Base-by-base conservation (phyloP, 2,329 filamentous ascomycete genomes). In the Macrophomina pseudophaseolina region DNA sequence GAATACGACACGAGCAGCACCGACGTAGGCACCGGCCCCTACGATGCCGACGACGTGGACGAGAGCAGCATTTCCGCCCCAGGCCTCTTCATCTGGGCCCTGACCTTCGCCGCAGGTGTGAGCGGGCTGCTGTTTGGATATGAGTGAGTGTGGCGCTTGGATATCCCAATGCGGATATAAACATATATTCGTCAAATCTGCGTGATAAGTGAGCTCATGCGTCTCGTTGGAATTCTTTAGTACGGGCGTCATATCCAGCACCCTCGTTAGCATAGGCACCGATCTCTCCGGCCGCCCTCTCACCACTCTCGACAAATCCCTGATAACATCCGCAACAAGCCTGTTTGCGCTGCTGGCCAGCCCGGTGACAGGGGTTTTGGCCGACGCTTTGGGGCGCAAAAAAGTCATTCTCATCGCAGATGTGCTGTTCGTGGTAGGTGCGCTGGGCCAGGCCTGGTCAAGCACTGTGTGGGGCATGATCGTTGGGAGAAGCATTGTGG, bases 351-450 rank as follows among this genome's bases (percentile, higher is more conserved):
- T 89, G 5, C 70, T 88, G 38, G 84, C 83, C 1, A 86, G 84
- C 51, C 85, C 86, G 0, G 70, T 86, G 18, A 83, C 84, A 0
- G 85, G 85, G 5, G 69, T 86, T 9, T 72, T 87, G 68, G 85
- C 93, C 0, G 95, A 98, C 76, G 81, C 79, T 51, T 87, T 91
- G 69, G 95, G 94, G 23, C 87, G 94, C 66, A 97, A 97, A 75
- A 91, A 90, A 0, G 86, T 90, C 46, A 92, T 98, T 67, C 83
- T 98, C 14, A 74, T 85, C 7, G 93, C 78, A 1, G 77, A 78
- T 46, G 69, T 86, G 0, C 85, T 93, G 12, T 76, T 76, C 68
- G 69, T 74, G 30, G 69, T 75, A 42, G 74, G 74, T 11, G 74
- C 74, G 44, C 59, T 74, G 32, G 69, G 74, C 18, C 74, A 76